These are phyloP conservation scores for Colletotrichum truncatum DNA, from an alignment of 2,329 filamentous ascomycete genomes.

Conservation along the genomic window DNA sequence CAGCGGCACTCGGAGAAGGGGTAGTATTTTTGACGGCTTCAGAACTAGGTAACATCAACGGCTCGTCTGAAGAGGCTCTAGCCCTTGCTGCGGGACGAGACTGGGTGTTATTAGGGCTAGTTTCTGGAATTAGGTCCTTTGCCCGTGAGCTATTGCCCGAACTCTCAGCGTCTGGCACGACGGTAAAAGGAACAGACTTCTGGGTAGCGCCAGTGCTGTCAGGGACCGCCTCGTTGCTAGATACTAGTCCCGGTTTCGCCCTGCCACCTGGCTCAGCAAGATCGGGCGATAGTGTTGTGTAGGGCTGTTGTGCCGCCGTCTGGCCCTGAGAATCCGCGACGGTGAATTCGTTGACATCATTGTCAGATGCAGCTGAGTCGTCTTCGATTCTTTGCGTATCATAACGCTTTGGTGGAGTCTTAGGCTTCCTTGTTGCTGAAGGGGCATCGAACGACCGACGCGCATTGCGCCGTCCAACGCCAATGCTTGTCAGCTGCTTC, in stretches of 20 bases:
- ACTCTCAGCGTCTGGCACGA: slow-evolving; percentile 11
- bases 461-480: slow-evolving; percentile 34
- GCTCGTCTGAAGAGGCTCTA: background rate
- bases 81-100: background rate
- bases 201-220: slow-evolving; percentile 23
- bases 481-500: slow-evolving; percentile 52
- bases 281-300: background rate
- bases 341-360: slow-evolving; percentile 26
- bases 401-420: background rate
- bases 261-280: background rate
- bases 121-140: slow-evolving; percentile 40
- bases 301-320: background rate
- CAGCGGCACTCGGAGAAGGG: background rate
- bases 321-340: slow-evolving; percentile 31
- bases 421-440: slow-evolving; percentile 10
- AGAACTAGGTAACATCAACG: background rate
- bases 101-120: slow-evolving; percentile 37
- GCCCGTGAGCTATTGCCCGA: slow-evolving; percentile 25
- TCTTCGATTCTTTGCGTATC: background rate
- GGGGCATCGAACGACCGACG: slow-evolving; percentile 8
- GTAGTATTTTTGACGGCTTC: background rate
- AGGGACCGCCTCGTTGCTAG: slow-evolving; percentile 24
- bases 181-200: background rate
- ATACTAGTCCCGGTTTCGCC: background rate
- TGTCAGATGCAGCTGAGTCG: slow-evolving; percentile 8